Base-by-base conservation (phyloP, 2,329 filamentous ascomycete species). In the Cercospora janseana region DNA sequence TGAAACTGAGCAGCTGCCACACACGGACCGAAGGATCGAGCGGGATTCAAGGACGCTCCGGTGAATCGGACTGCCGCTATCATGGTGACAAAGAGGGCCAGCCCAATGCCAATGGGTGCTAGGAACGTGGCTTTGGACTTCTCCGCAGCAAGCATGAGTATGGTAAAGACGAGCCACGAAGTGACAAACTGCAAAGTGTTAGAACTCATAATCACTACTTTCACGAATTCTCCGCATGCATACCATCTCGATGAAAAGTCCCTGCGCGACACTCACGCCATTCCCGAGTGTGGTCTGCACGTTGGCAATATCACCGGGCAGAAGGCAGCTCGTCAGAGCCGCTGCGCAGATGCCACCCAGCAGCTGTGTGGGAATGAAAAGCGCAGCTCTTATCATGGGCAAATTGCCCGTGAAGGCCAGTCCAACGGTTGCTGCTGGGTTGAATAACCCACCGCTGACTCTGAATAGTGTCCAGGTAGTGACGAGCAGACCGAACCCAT, bases 401-500 rank as follows among this genome's bases (percentile, higher is more conserved):
- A 69, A 35, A 2, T 56, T 54, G 10, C 62, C 63, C 5, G 61
- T 60, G 7, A 65, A 4, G 20, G 61, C 54, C 47, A 69, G 58
- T 3, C 58, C 66, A 2, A 68, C 45, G 3, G 64, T 67, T 9
- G 69, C 63, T 3, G 63, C 63, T n/a, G 63, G 63, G 42, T 64
- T 64, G 53, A 62, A 63, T 6, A 65, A 48, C 8, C 63, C 63
- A 21, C 65, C 65, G 28, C 46, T 57, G 42, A 67, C 61, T 13
- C 65, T 52, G 55, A 63, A 67, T 50, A 67, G 63, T 2, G 65
- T 58, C 65, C 67, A 70, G 4, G 65, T 67, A n/a, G 69, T 70
- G 9, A 70, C 69, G 10, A 67, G 66, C 1, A 71, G 58, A 0
- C 65, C 67, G 48, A 69, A 67, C 4, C 68, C 67, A 52, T 69